Percentiles rank a stretch among this genome's conserved stretches.
These are phyloP conservation scores for Ogataea pilisensis DNA, from an alignment of 805 yeast species.

Conservation along the genomic window DNA sequence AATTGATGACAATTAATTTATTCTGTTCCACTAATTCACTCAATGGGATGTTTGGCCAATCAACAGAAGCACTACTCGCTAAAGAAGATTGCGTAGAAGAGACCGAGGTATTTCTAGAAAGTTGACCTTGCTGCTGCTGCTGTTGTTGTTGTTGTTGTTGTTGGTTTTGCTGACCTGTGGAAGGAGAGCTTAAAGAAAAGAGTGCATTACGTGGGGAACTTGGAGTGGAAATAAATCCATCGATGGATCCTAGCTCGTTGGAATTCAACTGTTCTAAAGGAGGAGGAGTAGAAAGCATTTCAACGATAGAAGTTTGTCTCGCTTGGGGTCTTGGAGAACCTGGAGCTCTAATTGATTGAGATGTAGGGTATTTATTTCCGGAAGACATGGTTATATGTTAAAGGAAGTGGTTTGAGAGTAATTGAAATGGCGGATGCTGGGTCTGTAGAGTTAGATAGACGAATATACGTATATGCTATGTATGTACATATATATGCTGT, in stretches of 20 bases:
- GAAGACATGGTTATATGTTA: slow-evolving; percentile 12
- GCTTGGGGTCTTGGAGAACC: slow-evolving; percentile 30
- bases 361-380: slow-evolving; percentile 31
- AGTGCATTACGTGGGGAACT: slow-evolving; percentile 14
- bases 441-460: too few relatives aligned
- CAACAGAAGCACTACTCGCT: slow-evolving; percentile 32
- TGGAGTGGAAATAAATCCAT: slow-evolving; percentile 10
- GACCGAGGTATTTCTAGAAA: slow-evolving; percentile 37
- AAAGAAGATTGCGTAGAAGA: slow-evolving; percentile 29
- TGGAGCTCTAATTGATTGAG: slow-evolving; percentile 36
- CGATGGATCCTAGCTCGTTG: slow-evolving; percentile 12
- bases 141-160: not conserved
- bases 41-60: slow-evolving; percentile 73
- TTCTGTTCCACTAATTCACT: slow-evolving; percentile 74
- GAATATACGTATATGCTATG: too few relatives aligned
- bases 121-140: slow-evolving; percentile 1
- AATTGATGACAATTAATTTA: slow-evolving; percentile 66
- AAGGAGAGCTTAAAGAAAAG: slow-evolving; percentile 5
- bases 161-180: not conserved
- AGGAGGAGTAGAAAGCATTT: slow-evolving; percentile 72
- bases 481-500: too few relatives aligned
- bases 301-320: slow-evolving; percentile 68
- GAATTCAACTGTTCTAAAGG: slow-evolving; percentile 38
- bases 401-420: too few relatives aligned
- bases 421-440: too few relatives aligned